Evolutionary conservation across 78 protist genomes (phyloP), one percentile per base, ranked within the genome.

Genomic region (Dictyostelium intermedium): DNA sequence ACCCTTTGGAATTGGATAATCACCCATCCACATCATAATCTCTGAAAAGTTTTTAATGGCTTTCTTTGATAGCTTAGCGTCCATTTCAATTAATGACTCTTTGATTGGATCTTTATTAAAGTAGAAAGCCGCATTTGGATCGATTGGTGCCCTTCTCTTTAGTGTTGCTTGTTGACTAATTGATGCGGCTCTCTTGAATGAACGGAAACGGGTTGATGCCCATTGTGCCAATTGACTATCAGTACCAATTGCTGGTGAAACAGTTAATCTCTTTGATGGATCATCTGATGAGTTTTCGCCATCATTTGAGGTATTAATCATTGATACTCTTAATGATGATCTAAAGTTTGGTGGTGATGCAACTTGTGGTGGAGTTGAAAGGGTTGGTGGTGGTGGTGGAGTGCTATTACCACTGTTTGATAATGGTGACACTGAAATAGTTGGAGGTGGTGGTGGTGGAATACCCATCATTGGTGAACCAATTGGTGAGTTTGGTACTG

Each of bases 21-120:
- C 94, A 18, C 94, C 94, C 94, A 89, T 89, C 69, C 74, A 89
- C 30, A 70, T 70, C 94, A 89, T 89, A 20, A 89, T 74, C 53
- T 45, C 78, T 80, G 76, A 37, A 66, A 89, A 89, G 77, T 76
- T 61, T 23, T 70, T 69, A 34, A 60, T 25, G 1, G 94, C 86
- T 34, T 80, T 78, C 87, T 89, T 89, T 3, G 94, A 78, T 14
- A 41, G 13, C n/a, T 89, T 89, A 47, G 82, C 34, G 16, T 60
- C 79, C 6, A 32, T 63, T 34, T 89, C 94, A 39, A 89, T 32
- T 1, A 89, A 35, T 35, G 94, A 89, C 73, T 89, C 94, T 47
- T 89, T 89, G 41, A 89, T 89, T 16, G 94, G 73, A 50, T 89
- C 94, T 25, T 89, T 89, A 56, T 84, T 89, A 60, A 80, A 89